Percentiles rank a stretch among this genome's conserved stretches.
Evolutionary conservation across 192 early-diverging fungal genomes (phyloP).

Genomic region (Geosiphon pyriformis): DNA sequence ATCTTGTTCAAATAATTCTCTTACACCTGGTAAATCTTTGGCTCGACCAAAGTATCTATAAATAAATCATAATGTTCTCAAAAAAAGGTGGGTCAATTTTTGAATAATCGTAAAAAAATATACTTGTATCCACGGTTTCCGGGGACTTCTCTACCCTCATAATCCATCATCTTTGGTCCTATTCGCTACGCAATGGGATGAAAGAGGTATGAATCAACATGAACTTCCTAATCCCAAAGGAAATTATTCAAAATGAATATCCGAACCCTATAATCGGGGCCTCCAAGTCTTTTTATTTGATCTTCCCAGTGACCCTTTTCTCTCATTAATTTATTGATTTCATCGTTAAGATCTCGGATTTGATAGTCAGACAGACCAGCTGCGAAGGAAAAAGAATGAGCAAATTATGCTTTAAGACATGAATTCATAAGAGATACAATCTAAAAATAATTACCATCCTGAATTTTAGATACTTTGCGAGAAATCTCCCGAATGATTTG

Average conservation of each 20-base stretch:
- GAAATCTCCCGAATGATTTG: slow-evolving; percentile 88
- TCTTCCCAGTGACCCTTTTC: slow-evolving; percentile 92
- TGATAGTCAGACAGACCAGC: slow-evolving; percentile 83
- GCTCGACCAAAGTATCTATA: slow-evolving; percentile 92
- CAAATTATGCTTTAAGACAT: background rate
- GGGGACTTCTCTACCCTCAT: slow-evolving; percentile 84
- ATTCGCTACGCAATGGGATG: slow-evolving; percentile 43
- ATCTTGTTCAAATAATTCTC: slow-evolving; percentile 81
- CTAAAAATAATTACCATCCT: slow-evolving; percentile 61
- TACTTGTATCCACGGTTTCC: slow-evolving; percentile 89
- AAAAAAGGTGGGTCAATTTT: background rate
- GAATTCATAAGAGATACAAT: slow-evolving; percentile 1
- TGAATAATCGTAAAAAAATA: slow-evolving; percentile 16
- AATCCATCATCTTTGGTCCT: slow-evolving; percentile 73
- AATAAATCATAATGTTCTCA: background rate
- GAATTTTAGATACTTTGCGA: slow-evolving; percentile 81
- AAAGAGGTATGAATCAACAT: background rate
- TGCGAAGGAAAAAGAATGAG: slow-evolving; percentile 29
- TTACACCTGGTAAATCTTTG: slow-evolving; percentile 88
- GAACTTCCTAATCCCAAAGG: background rate
- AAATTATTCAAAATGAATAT: background rate
- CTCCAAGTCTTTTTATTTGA: slow-evolving; percentile 86
- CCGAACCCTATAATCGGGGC: slow-evolving; percentile 80
- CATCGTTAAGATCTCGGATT: slow-evolving; percentile 92
- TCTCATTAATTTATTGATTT: slow-evolving; percentile 89